phyloP scores from a whole-genome alignment of 495 filamentous ascomycete genomes.

The Podospora anserina region DNA sequence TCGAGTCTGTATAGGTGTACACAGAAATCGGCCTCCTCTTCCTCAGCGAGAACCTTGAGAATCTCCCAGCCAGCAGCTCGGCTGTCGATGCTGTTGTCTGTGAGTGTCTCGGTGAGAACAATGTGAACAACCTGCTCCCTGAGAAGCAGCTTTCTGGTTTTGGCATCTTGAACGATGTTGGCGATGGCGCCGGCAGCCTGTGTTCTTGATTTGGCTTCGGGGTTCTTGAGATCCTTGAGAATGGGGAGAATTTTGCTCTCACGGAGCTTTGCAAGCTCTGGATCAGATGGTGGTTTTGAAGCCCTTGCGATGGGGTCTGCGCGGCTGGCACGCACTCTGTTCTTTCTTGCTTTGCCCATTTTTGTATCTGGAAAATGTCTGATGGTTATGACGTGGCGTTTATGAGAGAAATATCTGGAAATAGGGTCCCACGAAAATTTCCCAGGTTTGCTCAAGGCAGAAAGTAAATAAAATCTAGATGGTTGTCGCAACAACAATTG shows the following conservation, averaged over 20 bases:
- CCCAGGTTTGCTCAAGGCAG: background rate
- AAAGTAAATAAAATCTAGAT: background rate
- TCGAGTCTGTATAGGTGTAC: constrained; percentile 59
- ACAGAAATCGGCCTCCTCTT: constrained; percentile 60
- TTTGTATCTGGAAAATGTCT: background rate
- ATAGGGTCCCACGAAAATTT: background rate
- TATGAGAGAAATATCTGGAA: background rate
- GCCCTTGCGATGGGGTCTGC: constrained; percentile 48
- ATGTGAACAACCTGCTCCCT: constrained; percentile 59
- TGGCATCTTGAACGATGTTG: constrained; percentile 57
- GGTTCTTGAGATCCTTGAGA: constrained; percentile 53
- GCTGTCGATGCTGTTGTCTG: constrained; percentile 55
- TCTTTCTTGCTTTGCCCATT: constrained; percentile 47
- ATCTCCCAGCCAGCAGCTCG: constrained; percentile 60
- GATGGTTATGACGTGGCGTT: background rate
- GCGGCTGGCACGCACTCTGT: constrained; percentile 37
- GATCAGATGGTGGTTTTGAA: constrained; percentile 52
- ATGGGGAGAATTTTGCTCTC: constrained; percentile 57
- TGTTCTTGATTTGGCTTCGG: constrained; percentile 51
- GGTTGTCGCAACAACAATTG: background rate
- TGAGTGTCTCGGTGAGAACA: constrained; percentile 58
- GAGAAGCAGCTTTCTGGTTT: constrained; percentile 56
- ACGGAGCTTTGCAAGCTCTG: constrained; percentile 53
- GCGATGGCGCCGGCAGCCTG: constrained; percentile 52
- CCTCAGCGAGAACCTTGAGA: constrained; percentile 53